Evolutionary conservation across 148 eudicot genomes (phyloP).

Genomic region (Euryodendron excelsum): DNA sequence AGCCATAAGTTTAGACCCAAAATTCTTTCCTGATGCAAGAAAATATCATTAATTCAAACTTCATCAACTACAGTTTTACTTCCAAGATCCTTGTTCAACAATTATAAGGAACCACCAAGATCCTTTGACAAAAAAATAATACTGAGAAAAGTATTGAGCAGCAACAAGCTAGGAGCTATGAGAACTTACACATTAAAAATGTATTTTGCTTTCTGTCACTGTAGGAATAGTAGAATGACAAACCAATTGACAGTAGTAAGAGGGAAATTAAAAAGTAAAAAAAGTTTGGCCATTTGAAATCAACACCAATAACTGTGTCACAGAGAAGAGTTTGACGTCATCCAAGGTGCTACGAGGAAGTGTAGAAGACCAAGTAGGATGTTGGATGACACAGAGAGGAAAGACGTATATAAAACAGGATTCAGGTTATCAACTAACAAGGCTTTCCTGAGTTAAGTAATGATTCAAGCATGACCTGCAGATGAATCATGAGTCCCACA

Average conservation of each 20-base stretch:
- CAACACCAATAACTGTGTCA: not conserved
- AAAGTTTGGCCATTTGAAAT: not conserved
- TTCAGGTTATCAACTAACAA: too few relatives aligned
- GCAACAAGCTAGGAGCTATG: not conserved
- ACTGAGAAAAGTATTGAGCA: not conserved
- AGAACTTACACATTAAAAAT: not conserved
- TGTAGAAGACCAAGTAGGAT: too few relatives aligned
- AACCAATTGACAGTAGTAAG: not conserved
- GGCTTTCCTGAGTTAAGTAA: too few relatives aligned
- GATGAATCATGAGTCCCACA: too few relatives aligned
- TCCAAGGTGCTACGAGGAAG: not conserved
- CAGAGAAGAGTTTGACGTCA: not conserved
- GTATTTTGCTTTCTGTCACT: not conserved
- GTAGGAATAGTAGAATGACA: not conserved
- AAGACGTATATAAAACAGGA: too few relatives aligned
- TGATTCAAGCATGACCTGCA: too few relatives aligned
- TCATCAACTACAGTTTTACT: not conserved
- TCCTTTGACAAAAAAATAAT: not conserved
- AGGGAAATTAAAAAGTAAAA: not conserved
- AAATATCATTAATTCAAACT: not conserved
- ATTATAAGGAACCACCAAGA: too few relatives aligned
- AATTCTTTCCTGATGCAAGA: not conserved
- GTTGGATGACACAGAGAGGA: too few relatives aligned
- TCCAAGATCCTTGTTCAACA: too few relatives aligned
- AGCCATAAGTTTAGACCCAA: not conserved